Evolutionary conservation across 352 stramenopile species (phyloP), one percentile per base, ranked within the genome.

Genomic region (Phytophthora lateralis): DNA sequence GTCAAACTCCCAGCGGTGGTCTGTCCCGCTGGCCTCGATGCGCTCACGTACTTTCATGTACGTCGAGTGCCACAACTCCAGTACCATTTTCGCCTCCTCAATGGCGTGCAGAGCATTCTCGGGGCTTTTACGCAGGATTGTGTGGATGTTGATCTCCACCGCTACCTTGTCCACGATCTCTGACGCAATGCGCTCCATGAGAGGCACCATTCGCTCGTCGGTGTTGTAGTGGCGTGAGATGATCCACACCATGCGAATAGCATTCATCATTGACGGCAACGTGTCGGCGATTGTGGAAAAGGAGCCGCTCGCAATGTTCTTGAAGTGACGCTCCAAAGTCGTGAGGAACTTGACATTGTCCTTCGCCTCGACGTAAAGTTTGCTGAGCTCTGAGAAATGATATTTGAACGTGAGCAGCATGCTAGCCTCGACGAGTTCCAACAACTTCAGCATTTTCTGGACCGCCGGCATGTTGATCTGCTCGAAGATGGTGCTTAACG

Each of bases 171-270:
- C 89, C 9, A 91, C 83, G 50, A 98, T 97, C 69, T 98, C 91
- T 2, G 78, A 92, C 2, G 91, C 96, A 44, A 99, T 98, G 6
- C 94, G 81, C 71, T 98, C 94, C 94, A 99, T 98, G 10, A 99
- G 78, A 11, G 93, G 93, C 37, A 98, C 88, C 91, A 99, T 98
- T 4, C 95, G 82, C 57, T 98, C 92, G 50, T 99, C 96, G n/a
- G 91, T 98, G 63, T 99, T 99, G 78, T 98, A 99, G 60, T 99
- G 95, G 0, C 96, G 74, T 20, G 95, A 98, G 46, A 99, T 98
- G 63, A 98, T 98, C 96, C 96, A 99, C 10, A 99, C 93, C 95
- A 98, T 98, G 2, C 91, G 88, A 41, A 99, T 97, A 1, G 92
- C 92, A 56, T 98, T 98, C 88, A 99, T 97, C 95, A 99, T 98